Percentiles rank a stretch among this genome's conserved stretches.
These are phyloP conservation scores for Nakaseomyces kungkrabaensis DNA, from an alignment of 1,139 yeast genomes.

Conservation along the genomic window DNA sequence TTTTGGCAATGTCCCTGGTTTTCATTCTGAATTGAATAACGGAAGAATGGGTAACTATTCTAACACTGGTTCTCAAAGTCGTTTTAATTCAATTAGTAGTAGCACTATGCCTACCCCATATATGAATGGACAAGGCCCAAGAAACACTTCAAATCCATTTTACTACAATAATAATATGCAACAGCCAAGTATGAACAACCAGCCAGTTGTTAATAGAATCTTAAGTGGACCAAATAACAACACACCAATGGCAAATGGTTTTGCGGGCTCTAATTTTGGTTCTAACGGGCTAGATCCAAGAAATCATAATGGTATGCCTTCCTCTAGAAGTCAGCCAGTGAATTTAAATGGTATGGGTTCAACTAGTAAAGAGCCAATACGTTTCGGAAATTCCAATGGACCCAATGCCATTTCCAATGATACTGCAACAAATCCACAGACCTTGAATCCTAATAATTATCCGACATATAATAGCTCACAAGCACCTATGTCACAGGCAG, in stretches of 20 bases:
- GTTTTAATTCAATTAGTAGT: conserved; percentile 11
- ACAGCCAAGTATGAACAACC: neutral
- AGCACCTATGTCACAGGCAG: conserved; percentile 3
- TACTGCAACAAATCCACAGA: neutral
- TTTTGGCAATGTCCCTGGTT: conserved; percentile 26
- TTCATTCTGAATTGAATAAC: conserved; percentile 11
- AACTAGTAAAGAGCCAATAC: neutral
- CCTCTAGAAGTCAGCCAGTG: neutral
- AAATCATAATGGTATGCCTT: neutral
- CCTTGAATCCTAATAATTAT: neutral
- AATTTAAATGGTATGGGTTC: neutral
- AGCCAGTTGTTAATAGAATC: conserved; percentile 3
- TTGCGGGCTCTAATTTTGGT: neutral
- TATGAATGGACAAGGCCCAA: neutral
- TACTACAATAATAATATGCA: neutral
- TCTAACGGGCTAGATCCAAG: neutral
- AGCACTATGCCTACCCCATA: conserved; percentile 7
- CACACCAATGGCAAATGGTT: neutral
- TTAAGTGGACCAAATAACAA: neutral
- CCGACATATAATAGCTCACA: neutral
- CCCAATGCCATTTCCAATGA: too few species aligned
- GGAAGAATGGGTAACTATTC: conserved; percentile 8
- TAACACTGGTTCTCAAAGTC: conserved; percentile 8
- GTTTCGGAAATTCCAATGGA: neutral
- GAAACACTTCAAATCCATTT: conserved; percentile 1